Conservation (phyloP, 2,329 filamentous ascomycete genomes). For the Aspergillus japonicus region DNA sequence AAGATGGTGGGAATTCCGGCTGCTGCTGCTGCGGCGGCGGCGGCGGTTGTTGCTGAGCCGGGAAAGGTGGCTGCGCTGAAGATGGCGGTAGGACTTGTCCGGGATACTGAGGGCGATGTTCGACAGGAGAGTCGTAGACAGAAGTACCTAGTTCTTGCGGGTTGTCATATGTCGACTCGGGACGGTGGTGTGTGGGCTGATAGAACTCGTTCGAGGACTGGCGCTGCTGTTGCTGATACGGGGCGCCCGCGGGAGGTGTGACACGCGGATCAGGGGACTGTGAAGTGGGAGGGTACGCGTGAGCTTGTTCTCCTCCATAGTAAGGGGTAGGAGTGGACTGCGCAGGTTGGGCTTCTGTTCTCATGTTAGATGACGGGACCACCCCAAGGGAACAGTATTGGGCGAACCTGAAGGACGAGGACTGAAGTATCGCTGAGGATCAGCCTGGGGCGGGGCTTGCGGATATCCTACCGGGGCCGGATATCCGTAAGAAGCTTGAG, state of each 20-base stretch:
- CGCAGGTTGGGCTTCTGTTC: slow-evolving; percentile 33
- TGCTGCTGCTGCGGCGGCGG: slow-evolving; percentile 32
- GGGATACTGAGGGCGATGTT: slow-evolving; percentile 38
- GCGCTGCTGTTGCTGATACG: slow-evolving; percentile 43
- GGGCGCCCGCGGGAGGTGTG: slow-evolving; percentile 33
- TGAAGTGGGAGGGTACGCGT: slow-evolving; percentile 40
- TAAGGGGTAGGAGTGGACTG: slow-evolving; percentile 58
- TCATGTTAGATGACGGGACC: slow-evolving; percentile 20
- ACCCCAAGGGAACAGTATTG: neutral
- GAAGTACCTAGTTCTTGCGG: slow-evolving; percentile 78
- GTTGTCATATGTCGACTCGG: slow-evolving; percentile 67
- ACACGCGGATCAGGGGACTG: slow-evolving; percentile 44
- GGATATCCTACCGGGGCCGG: slow-evolving; percentile 35
- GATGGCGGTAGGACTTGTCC: slow-evolving; percentile 25
- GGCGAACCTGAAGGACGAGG: slow-evolving; percentile 47
- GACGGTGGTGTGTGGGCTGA: slow-evolving; percentile 51
- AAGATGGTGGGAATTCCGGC: slow-evolving; percentile 42
- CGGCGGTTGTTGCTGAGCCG: slow-evolving; percentile 34
- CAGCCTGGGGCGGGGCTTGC: slow-evolving; percentile 49
- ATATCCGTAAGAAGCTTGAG: slow-evolving; percentile 38
- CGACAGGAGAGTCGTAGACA: slow-evolving; percentile 72
- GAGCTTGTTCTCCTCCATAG: slow-evolving; percentile 59
- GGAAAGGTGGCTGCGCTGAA: slow-evolving; percentile 31
- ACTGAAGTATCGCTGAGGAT: slow-evolving; percentile 68
- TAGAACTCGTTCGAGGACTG: slow-evolving; percentile 53